Conservation (phyloP, 2,329 filamentous ascomycete species). For the Aspergillus alliaceus region DNA sequence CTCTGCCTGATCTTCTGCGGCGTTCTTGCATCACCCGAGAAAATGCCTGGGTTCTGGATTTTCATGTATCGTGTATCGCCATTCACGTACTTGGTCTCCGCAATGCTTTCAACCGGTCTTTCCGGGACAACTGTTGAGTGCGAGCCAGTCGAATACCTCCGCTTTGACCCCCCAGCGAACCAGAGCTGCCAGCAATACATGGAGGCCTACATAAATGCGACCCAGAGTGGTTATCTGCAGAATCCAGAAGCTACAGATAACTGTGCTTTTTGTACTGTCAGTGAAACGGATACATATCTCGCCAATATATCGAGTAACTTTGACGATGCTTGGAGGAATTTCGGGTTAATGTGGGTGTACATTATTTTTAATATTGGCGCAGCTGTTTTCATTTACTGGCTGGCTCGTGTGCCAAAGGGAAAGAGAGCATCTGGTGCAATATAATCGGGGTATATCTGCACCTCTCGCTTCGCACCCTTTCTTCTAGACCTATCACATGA, state of each 20-base stretch:
- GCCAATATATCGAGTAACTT: slow-evolving; percentile 41
- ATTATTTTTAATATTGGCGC: slow-evolving; percentile 62
- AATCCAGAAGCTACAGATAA: slow-evolving; percentile 44
- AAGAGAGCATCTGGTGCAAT: slow-evolving; percentile 13
- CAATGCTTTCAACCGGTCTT: slow-evolving; percentile 41
- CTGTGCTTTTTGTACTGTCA: slow-evolving; percentile 52
- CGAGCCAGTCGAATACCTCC: slow-evolving; percentile 28
- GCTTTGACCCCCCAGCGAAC: slow-evolving; percentile 52
- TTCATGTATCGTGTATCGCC: slow-evolving; percentile 72
- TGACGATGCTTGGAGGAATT: slow-evolving; percentile 63
- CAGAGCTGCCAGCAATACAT: slow-evolving; percentile 61
- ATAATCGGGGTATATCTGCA: neutral
- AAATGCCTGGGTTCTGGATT: slow-evolving; percentile 70
- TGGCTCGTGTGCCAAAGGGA: slow-evolving; percentile 55
- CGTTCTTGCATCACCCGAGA: slow-evolving; percentile 51
- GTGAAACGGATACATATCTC: slow-evolving; percentile 50
- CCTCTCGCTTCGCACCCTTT: neutral
- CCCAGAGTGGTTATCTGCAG: slow-evolving; percentile 41
- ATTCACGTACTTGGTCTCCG: slow-evolving; percentile 60
- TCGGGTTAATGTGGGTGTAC: slow-evolving; percentile 67
- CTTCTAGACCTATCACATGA: neutral
- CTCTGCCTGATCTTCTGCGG: slow-evolving; percentile 61
- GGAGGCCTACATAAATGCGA: slow-evolving; percentile 33
- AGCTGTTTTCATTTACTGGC: slow-evolving; percentile 61
- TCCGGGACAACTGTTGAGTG: slow-evolving; percentile 28